Conservation (phyloP, 768 basidiomycete genomes). For the Rhodotorula diobovata region DNA sequence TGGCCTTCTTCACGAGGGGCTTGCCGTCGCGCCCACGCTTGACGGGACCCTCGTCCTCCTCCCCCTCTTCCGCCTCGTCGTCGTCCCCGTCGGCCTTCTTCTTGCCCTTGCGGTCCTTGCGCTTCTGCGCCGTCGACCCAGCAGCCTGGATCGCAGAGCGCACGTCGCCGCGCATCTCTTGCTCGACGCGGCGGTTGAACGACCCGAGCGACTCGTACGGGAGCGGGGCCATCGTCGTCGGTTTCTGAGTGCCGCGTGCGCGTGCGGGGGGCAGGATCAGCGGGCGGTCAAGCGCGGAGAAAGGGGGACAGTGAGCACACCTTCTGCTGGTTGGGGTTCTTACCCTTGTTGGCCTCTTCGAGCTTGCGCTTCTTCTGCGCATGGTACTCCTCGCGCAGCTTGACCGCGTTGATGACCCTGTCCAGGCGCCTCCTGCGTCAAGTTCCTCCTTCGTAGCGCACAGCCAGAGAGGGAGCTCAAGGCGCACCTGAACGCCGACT, state of each 20-base stretch:
- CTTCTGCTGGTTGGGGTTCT: conserved; percentile 18
- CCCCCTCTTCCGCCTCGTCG: conserved; percentile 9
- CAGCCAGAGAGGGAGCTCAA: neutral
- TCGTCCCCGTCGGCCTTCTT: conserved; percentile 4
- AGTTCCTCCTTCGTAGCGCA: no score
- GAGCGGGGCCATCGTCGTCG: conserved; percentile 4
- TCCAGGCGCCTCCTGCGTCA: no score
- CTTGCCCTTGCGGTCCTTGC: conserved; percentile 21
- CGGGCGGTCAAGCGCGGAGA: neutral
- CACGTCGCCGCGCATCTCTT: conserved; percentile 29
- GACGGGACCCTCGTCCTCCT: neutral
- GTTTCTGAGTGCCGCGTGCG: neutral
- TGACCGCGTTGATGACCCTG: conserved; percentile 34
- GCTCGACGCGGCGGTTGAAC: conserved; percentile 39
- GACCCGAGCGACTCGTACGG: conserved; percentile 38
- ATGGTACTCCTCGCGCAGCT: conserved; percentile 31
- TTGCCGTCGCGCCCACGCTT: conserved; percentile 2
- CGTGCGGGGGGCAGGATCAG: neutral
- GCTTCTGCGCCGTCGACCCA: conserved; percentile 22
- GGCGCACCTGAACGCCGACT: conserved; percentile 27
- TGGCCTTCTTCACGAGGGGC: neutral
- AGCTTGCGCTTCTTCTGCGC: conserved; percentile 33
- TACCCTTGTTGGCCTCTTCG: conserved; percentile 23
- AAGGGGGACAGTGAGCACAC: neutral
- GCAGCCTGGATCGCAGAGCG: conserved; percentile 27